phyloP scores from a whole-genome alignment of 106 monocot species.

The Triglochin maritima region DNA sequence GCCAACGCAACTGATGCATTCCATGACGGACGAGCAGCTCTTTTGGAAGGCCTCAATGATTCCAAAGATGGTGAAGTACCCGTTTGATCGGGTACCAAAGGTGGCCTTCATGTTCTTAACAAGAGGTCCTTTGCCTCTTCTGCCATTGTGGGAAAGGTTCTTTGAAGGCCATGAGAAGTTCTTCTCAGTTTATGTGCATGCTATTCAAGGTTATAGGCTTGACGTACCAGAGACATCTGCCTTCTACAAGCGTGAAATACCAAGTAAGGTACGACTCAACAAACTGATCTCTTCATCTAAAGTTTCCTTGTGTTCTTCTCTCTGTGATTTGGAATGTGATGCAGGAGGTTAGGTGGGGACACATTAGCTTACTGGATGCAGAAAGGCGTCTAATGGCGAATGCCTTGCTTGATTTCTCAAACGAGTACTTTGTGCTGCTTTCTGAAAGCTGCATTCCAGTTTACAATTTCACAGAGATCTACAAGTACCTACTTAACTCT shows the following conservation, averaged over 20 bases:
- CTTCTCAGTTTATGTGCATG: slow-evolving; percentile 20
- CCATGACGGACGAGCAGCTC: slow-evolving; percentile 17
- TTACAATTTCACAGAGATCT: slow-evolving; percentile 4
- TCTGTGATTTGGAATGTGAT: too few species aligned
- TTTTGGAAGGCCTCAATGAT: slow-evolving; percentile 15
- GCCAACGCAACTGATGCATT: slow-evolving; percentile 14
- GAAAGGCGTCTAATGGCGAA: slow-evolving; percentile 11
- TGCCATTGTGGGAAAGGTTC: slow-evolving; percentile 22
- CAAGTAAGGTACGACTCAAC: slow-evolving; percentile 13
- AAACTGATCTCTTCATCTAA: neutral
- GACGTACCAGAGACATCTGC: slow-evolving; percentile 9
- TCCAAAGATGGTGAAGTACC: slow-evolving; percentile 1
- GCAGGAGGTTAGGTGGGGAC: slow-evolving; percentile 6
- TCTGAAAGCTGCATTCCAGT: slow-evolving; percentile 14
- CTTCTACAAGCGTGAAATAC: slow-evolving; percentile 19
- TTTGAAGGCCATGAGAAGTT: slow-evolving; percentile 11
- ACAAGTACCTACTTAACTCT: slow-evolving; percentile 3
- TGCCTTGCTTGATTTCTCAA: slow-evolving; percentile 10
- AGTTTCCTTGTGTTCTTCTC: neutral
- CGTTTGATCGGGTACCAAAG: slow-evolving; percentile 16
- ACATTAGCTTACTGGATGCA: neutral
- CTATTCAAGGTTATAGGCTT: slow-evolving; percentile 9
- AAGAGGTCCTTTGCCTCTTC: slow-evolving; percentile 13
- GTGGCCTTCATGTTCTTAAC: slow-evolving; percentile 22
- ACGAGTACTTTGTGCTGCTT: slow-evolving; percentile 12